phyloP scores from a whole-genome alignment of 371 early-diverging fungal species.

The Chytridiales sp. region DNA sequence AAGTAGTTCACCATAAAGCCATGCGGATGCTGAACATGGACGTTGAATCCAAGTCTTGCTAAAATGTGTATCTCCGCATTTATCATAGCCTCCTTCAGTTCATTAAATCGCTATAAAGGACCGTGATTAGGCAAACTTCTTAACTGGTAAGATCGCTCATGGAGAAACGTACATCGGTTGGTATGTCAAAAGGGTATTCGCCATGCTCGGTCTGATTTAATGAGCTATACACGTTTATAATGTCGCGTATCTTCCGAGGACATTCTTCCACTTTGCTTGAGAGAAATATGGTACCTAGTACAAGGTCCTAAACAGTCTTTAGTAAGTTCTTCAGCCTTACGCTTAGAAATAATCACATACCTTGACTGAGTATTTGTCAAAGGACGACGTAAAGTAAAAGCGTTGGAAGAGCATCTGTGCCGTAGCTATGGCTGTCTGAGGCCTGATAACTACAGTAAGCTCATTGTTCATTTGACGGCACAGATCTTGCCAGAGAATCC shows the following conservation, averaged over 20 bases:
- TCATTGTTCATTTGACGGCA: not conserved
- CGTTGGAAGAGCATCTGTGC: slow-evolving; percentile 92
- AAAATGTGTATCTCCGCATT: slow-evolving; percentile 85
- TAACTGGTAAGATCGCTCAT: too few relatives aligned
- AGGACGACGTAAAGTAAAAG: slow-evolving; percentile 80
- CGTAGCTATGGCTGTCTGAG: slow-evolving; percentile 93
- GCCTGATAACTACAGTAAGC: slow-evolving; percentile 50
- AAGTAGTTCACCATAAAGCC: slow-evolving; percentile 91
- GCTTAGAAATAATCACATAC: slow-evolving; percentile 48
- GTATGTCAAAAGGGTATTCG: too few relatives aligned
- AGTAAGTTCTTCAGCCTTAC: not conserved
- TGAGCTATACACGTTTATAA: slow-evolving; percentile 76
- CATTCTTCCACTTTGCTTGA: slow-evolving; percentile 91
- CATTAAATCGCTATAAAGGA: slow-evolving; percentile 70
- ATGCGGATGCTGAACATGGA: slow-evolving; percentile 93
- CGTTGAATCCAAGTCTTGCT: slow-evolving; percentile 85
- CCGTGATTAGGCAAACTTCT: too few relatives aligned
- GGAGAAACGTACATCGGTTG: too few relatives aligned
- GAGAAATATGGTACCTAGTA: slow-evolving; percentile 82
- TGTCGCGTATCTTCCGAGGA: slow-evolving; percentile 69
- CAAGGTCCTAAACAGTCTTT: slow-evolving; percentile 61
- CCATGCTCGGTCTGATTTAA: slow-evolving; percentile 61
- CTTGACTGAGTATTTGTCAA: slow-evolving; percentile 67
- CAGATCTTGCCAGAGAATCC: slow-evolving; percentile 9
- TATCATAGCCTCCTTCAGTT: slow-evolving; percentile 73